Evolutionary conservation across 176 grass and related monocot genomes (phyloP), one percentile per base, ranked within the genome.

Genomic region (Panicum miliaceum): DNA sequence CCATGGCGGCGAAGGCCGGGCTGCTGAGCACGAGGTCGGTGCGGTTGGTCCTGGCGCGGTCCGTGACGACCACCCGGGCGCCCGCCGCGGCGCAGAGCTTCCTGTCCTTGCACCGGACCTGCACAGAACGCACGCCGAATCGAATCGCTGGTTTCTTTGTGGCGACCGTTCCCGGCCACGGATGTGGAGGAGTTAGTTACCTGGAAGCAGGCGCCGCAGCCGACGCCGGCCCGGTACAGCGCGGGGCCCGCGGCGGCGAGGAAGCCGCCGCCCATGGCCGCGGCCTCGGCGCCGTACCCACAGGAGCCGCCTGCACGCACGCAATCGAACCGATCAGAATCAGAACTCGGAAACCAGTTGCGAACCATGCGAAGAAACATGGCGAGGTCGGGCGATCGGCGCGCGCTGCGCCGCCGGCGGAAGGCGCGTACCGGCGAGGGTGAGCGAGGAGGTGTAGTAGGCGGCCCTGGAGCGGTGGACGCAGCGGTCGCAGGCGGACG

Each of bases 161-260:
- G n/a, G n/a, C n/a, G n/a, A n/a, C n/a, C n/a, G n/a, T n/a, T n/a
- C n/a, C n/a, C n/a, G n/a, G n/a, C n/a, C n/a, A n/a, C n/a, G n/a
- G n/a, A 5, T 15, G 14, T 51, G 12, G 62, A 35, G 62, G 11
- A n/a, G 78, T 36, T 5, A 5, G n/a, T 69, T 88, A 87, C 95
- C 93, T 96, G 93, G 62, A 82, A 99, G 71, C 96, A 99, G 36
- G 87, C 93, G 47, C 96, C 96, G 76, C 96, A 99, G 51, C 96
- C 89, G 18, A 92, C 65, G 50, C 96, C 93, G 8, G 47, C 81
- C 4, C 93, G 76, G 89, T 96, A 91, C 43, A 96, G 82, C 0
- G 51, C 54, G 34, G 80, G 86, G 56, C 85, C 78, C 8, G 81
- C 86, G 3, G 89, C 89, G 34, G 82, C 96, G 35, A 90, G 45